Base-by-base conservation (phyloP, 2,329 filamentous ascomycete species). In the Phialocephala sp. region DNA sequence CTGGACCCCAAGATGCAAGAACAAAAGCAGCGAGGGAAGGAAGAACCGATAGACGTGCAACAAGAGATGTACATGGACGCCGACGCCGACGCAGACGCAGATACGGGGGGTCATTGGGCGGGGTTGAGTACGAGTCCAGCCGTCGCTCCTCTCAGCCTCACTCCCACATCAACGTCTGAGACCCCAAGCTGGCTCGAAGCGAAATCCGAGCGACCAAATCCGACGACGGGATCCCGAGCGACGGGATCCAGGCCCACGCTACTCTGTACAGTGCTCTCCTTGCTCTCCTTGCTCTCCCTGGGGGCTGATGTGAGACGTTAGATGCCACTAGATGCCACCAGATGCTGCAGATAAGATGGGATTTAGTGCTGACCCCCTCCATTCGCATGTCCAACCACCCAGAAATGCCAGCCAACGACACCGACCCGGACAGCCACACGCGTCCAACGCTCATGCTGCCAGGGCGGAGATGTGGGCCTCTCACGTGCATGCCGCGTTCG, bases 1-100 rank as follows among this genome's bases (percentile, higher is more conserved):
- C 11, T 57, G 24, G 54, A 39, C 54, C 32, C 54, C 54, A 57
- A 35, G 22, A 9, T 20, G 54, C 27, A 57, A 20, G 4, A 37
- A 20, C 54, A 57, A 57, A 37, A 57, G 54, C 54, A 57, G 54
- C 54, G 36, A 57, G 9, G 54, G 54, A 57, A 57, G 32, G 54
- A 35, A 20, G 27, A 37, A 37, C 3, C 54, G 54, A 57, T 5
- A 37, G 54, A 57, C 32, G 54, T 57, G 54, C 54, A 57, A 57
- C 54, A 57, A 57, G 9, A 57, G 1, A 57, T 37, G 27, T 35
- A 37, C 14, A 57, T 57, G 54, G 37, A 36, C 32, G 32, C 15
- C 14, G 36, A 36, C n/a, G 54, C 54, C 32, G 37, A 36, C 32
- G 32, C 15, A 37, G 36, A 36, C n/a, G 54, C 54, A 57, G 54